These are phyloP conservation scores for Talinum fruticosum DNA, from an alignment of 148 eudicot genomes.

Conservation along the genomic window DNA sequence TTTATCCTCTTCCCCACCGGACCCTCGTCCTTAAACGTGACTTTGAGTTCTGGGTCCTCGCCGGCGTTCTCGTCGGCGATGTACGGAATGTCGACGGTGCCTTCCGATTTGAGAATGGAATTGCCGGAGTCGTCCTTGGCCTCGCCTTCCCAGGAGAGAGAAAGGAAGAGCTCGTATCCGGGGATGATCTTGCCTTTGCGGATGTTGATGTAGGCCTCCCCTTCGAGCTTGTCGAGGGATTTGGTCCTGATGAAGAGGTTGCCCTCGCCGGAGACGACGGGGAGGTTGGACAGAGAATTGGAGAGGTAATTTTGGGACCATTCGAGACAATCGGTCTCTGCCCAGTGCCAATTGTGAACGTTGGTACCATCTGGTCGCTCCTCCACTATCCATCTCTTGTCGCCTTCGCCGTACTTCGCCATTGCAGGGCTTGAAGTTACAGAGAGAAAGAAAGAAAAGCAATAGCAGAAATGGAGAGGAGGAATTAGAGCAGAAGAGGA, in stretches of 20 bases:
- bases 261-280: conserved; percentile 60
- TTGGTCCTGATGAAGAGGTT: conserved; percentile 38
- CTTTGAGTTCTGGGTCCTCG: conserved; percentile 66
- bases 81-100: conserved; percentile 69
- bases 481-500: not conserved
- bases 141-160: conserved; percentile 58
- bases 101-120: conserved; percentile 32
- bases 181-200: conserved; percentile 93
- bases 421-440: conserved; percentile 27
- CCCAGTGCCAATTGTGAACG: conserved; percentile 99
- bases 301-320: conserved; percentile 56
- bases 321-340: conserved; percentile 80
- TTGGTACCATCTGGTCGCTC: conserved; percentile 89
- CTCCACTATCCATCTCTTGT: conserved; percentile 81
- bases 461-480: not conserved
- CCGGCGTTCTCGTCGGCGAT: conserved; percentile 77
- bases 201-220: conserved; percentile 85
- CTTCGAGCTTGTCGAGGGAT: conserved; percentile 48
- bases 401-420: conserved; percentile 94
- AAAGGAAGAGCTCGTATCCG: conserved; percentile 64
- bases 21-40: conserved; percentile 57
- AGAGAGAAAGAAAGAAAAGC: not conserved
- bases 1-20: conserved; percentile 49
- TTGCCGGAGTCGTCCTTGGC: conserved; percentile 44
- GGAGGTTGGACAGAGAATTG: conserved; percentile 40